These are phyloP conservation scores for Sarocladiaceae sp. DNA, from an alignment of 2,329 filamentous ascomycete species.

Conservation along the genomic window DNA sequence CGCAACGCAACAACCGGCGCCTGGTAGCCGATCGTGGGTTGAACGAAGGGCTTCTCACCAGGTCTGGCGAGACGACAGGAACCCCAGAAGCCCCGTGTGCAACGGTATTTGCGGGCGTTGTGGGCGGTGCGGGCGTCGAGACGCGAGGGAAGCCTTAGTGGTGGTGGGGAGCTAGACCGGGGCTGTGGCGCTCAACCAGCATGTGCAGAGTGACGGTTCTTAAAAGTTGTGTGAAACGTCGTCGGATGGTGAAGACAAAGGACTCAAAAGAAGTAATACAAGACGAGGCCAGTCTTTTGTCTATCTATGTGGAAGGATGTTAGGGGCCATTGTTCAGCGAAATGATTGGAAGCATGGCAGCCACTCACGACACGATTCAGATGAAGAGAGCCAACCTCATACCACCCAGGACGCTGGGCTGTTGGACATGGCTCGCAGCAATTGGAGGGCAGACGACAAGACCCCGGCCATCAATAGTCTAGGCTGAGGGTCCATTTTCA, in stretches of 20 bases:
- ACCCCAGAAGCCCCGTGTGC: background rate
- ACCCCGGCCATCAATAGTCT: background rate
- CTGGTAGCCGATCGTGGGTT: background rate
- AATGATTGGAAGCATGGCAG: too few species aligned
- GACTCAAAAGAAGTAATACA: constrained; percentile 1
- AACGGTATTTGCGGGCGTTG: constrained; percentile 1
- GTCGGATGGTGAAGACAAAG: background rate
- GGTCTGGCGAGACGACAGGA: background rate
- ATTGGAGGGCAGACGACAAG: background rate
- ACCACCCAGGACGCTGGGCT: too few species aligned
- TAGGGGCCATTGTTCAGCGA: too few species aligned
- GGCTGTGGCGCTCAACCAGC: background rate
- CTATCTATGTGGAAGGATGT: too few species aligned
- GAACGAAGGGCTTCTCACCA: background rate
- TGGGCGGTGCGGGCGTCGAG: constrained; percentile 2
- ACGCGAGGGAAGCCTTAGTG: background rate
- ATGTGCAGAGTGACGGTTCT: background rate
- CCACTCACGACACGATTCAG: too few species aligned
- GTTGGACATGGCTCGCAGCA: too few species aligned
- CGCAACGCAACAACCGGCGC: background rate
- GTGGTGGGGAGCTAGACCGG: background rate
- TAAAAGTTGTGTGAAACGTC: background rate
- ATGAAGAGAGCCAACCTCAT: too few species aligned
- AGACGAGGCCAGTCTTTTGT: too few species aligned
- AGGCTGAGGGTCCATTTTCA: background rate